Conservation (phyloP, 768 basidiomycete species). For the Dacryopinax primogenitus region DNA sequence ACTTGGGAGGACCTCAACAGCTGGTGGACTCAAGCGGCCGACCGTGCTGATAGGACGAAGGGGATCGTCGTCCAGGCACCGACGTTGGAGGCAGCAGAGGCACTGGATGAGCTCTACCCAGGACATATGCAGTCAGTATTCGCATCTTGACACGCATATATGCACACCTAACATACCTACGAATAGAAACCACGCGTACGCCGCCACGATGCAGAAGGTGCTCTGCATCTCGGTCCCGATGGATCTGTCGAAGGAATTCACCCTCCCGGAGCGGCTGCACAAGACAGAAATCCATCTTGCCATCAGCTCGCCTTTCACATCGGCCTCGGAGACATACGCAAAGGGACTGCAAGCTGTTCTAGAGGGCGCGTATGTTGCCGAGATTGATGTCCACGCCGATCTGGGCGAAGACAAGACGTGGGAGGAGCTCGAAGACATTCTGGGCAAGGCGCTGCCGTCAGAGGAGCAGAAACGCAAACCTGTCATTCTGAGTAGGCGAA, state of each 20-base stretch:
- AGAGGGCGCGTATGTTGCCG: constrained; percentile 46
- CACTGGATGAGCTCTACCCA: neutral
- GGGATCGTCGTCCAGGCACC: constrained; percentile 48
- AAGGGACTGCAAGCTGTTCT: constrained; percentile 56
- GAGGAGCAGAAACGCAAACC: constrained; percentile 17
- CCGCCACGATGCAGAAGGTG: constrained; percentile 2
- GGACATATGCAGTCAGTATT: neutral
- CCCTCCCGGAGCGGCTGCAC: constrained; percentile 27
- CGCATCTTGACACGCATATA: constrained; percentile 9
- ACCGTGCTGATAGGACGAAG: constrained; percentile 28
- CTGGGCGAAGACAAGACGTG: constrained; percentile 39
- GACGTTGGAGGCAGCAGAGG: constrained; percentile 24
- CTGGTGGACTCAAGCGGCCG: constrained; percentile 44
- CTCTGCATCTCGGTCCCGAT: constrained; percentile 53
- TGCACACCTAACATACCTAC: constrained; percentile 29
- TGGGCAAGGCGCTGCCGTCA: constrained; percentile 45
- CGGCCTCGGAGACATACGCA: constrained; percentile 37
- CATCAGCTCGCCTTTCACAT: constrained; percentile 45
- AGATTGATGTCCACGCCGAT: constrained; percentile 51
- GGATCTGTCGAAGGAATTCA: constrained; percentile 34
- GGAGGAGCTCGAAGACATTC: constrained; percentile 59
- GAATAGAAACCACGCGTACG: neutral
- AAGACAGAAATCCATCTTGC: constrained; percentile 36
- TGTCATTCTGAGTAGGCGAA: constrained; percentile 50
- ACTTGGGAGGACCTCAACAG: constrained; percentile 32